Evolutionary conservation across 257 asterid genomes (phyloP), one percentile per base, ranked within the genome.

Genomic region (Agastache rugosa): DNA sequence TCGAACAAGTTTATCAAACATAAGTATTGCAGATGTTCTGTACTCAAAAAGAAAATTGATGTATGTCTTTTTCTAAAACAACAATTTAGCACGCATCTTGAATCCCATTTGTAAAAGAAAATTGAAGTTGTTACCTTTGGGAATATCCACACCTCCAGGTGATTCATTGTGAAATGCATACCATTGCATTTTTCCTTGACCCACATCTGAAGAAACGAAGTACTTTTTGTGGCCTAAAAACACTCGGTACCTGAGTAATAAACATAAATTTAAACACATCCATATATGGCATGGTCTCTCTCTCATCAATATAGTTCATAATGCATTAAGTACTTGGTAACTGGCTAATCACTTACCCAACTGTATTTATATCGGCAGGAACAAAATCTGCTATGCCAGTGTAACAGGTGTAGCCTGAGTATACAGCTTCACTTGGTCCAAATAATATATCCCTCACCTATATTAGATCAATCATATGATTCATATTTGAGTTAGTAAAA

Each of bases 101-200:
- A 41, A 41, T 41, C 45, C 1, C 11, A 8, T 8, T 41, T 44
- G 51, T 4, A 12, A 44, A 44, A 44, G n/a, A 12, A 44, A 44
- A 11, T 4, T 44, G 60, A 27, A 47, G 31, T 45, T 76, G 55
- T 45, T 84, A 93, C 98, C 95, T 1, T 62, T 76, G 16, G 89
- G 83, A 69, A 10, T 44, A 78, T 92, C 99, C 12, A 50, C 77
- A 19, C 97, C 99, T 19, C 97, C 99, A 4, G 97, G 77, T 6
- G 87, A 74, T 75, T 94, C 99, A 16, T 87, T 86, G 83, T 94
- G 77, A 79, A 94, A 94, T 55, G 95, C 99, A 73, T 94, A 94
- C 99, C 99, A 94, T 83, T 94, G 99, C 97, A 94, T 94, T 74
- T 94, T 94, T 66, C 99, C 99, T 48, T 89, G 90, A 20, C 99